Percentiles rank a stretch among this genome's conserved stretches.
Conservation (phyloP, 106 monocot genomes). For the Triglochin maritima region DNA sequence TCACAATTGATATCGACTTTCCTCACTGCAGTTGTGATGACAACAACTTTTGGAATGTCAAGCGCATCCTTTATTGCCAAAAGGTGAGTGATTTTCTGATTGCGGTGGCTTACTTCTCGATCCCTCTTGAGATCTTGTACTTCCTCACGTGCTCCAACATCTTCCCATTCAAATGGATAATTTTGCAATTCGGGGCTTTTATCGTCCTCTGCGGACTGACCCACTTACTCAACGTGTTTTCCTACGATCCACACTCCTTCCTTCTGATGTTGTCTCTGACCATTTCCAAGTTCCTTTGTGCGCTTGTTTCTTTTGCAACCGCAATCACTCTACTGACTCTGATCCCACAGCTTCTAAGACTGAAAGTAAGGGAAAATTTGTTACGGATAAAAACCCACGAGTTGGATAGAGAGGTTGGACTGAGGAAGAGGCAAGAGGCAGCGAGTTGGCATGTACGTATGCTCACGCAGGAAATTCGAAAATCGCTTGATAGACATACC, state of each 20-base stretch:
- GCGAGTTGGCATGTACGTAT: conserved; percentile 9
- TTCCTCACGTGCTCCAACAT: conserved; percentile 33
- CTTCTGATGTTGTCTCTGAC: conserved; percentile 29
- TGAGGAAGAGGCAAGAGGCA: conserved; percentile 15
- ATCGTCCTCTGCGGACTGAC: conserved; percentile 40
- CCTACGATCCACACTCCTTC: conserved; percentile 42
- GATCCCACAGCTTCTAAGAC: conserved; percentile 32
- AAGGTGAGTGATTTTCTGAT: conserved; percentile 33
- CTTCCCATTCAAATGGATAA: conserved; percentile 47
- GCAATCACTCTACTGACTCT: conserved; percentile 34
- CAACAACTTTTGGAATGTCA: conserved; percentile 13
- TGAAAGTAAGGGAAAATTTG: conserved; percentile 8
- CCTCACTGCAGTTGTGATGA: too few species aligned
- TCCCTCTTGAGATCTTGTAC: conserved; percentile 42
- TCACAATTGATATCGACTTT: too few species aligned
- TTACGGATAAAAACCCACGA: conserved; percentile 11
- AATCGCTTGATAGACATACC: conserved; percentile 12
- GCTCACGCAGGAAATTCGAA: conserved; percentile 12
- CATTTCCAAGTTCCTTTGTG: conserved; percentile 33
- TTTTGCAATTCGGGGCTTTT: conserved; percentile 38
- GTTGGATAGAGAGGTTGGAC: conserved; percentile 14
- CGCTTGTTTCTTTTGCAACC: conserved; percentile 36
- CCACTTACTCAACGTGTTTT: conserved; percentile 33
- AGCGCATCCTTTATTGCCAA: conserved; percentile 28
- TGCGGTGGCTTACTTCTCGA: conserved; percentile 35